These are phyloP conservation scores for Kluyveromyces starmeri DNA, from an alignment of 805 yeast genomes.

Conservation along the genomic window DNA sequence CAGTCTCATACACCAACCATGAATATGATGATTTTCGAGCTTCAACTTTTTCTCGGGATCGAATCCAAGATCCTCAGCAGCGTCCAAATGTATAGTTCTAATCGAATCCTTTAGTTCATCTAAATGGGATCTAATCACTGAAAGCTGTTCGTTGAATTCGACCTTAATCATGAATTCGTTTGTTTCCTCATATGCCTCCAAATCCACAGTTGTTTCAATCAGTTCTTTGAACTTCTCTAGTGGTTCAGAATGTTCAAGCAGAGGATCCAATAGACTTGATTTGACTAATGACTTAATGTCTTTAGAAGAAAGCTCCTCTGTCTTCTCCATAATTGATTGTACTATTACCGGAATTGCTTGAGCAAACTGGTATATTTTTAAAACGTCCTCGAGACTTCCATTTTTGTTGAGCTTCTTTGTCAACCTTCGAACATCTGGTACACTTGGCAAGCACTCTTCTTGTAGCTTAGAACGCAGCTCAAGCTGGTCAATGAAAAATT, in stretches of 20 bases:
- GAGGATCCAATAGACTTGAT: conserved; percentile 49
- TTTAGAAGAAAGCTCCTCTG: conserved; percentile 27
- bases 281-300: conserved; percentile 33
- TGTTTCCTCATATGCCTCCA: conserved; percentile 70
- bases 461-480: conserved; percentile 56
- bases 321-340: conserved; percentile 39
- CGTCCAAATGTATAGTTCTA: conserved; percentile 47
- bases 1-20: conserved; percentile 91
- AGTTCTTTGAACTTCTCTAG: conserved; percentile 68
- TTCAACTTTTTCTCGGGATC: conserved; percentile 86
- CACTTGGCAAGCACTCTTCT: conserved; percentile 54
- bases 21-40: conserved; percentile 75
- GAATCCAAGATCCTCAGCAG: conserved; percentile 66
- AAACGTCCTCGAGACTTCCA: conserved; percentile 79
- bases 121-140: conserved; percentile 48
- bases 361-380: conserved; percentile 76
- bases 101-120: conserved; percentile 48
- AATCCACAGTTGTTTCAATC: conserved; percentile 87
- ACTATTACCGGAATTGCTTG: conserved; percentile 61
- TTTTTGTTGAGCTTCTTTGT: conserved; percentile 52
- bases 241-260: conserved; percentile 40
- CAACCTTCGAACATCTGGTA: conserved; percentile 78
- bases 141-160: conserved; percentile 76
- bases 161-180: conserved; percentile 76
- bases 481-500: conserved; percentile 59